Evolutionary conservation across 768 basidiomycete genomes (phyloP), one percentile per base, ranked within the genome.

Genomic region (Chalciporus chontae): DNA sequence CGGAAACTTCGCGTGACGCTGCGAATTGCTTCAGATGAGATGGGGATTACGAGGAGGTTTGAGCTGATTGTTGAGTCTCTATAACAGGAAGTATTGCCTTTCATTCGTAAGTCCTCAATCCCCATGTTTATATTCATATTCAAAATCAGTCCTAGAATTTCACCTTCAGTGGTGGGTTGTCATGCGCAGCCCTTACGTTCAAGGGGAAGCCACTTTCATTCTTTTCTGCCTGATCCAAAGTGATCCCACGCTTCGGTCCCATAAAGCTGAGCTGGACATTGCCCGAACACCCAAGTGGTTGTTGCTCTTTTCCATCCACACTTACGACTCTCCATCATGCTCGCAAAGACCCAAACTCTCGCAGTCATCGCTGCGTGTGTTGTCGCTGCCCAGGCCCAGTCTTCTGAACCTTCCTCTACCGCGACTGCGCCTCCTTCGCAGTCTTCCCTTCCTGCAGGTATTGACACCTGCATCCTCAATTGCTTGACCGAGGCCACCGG

Each of bases 31-130:
- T 31, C 10, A 13, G 51, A 45, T 21, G 21, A 2, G 17, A n/a
- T 18, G n/a, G 48, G 37, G n/a, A 21, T 37, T 14, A 56, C 18
- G 50, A 45, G 38, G 24, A 36, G 21, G 2, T 59, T 55, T 5
- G 32, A 45, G n/a, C 50, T 67, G 40, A 14, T 67, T 13, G 56
- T 67, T 5, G 61, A 67, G 31, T 65, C 66, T 29, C 50, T 69
- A 0, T 67, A 50, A 54, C 8, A 21, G 40, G 42, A 40, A 38
- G 40, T 18, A 5, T 40, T 26, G 4, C 19, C 38, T 47, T 45
- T 45, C 37, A 19, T 29, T 40, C n/a, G 24, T 27, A 36, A 31
- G 29, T 31, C 13, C 9, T 31, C 3, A 31, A 31, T 4, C 29
- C 10, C 8, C 29, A 31, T 31, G 26, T 1, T 26, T 7, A 26